A percentile compares a stretch with the other conserved stretches of the same genome.
Evolutionary conservation across 176 grass and related monocot species (phyloP).

Genomic region (Cenchrus fungigraminus): DNA sequence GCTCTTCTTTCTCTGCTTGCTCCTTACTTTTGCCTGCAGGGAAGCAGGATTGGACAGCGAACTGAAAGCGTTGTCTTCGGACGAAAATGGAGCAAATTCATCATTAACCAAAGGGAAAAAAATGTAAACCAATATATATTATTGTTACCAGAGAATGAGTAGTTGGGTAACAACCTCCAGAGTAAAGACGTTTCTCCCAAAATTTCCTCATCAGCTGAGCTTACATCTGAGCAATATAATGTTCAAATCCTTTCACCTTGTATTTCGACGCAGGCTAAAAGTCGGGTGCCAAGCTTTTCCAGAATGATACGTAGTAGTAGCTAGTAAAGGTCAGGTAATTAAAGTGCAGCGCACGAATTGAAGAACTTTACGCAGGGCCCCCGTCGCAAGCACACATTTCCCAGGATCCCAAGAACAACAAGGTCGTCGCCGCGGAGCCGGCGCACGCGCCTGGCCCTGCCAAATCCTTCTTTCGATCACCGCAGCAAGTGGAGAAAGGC

Average conservation of each 20-base stretch:
- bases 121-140: too few species aligned
- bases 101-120: background rate
- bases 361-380: background rate
- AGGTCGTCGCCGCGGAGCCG: background rate
- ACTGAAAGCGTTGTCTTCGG: background rate
- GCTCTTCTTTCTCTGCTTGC: background rate
- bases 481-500: background rate
- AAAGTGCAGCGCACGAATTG: background rate
- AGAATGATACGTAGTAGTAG: background rate
- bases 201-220: too few species aligned
- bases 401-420: background rate
- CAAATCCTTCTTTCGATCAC: background rate
- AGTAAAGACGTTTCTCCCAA: too few species aligned
- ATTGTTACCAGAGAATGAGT: background rate
- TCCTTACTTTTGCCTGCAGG: background rate
- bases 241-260: background rate
- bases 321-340: too few species aligned
- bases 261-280: background rate
- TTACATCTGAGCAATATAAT: too few species aligned
- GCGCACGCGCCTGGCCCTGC: constrained; percentile 8
- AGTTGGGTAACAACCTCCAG: background rate
- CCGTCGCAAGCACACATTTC: constrained; percentile 14
- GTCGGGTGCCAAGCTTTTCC: background rate
- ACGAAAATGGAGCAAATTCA: background rate
- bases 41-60: background rate